Percentiles rank a stretch among this genome's conserved stretches.
These are phyloP conservation scores for Gracilaria vermiculophylla DNA, from an alignment of 23 red algal species.

Conservation along the genomic window DNA sequence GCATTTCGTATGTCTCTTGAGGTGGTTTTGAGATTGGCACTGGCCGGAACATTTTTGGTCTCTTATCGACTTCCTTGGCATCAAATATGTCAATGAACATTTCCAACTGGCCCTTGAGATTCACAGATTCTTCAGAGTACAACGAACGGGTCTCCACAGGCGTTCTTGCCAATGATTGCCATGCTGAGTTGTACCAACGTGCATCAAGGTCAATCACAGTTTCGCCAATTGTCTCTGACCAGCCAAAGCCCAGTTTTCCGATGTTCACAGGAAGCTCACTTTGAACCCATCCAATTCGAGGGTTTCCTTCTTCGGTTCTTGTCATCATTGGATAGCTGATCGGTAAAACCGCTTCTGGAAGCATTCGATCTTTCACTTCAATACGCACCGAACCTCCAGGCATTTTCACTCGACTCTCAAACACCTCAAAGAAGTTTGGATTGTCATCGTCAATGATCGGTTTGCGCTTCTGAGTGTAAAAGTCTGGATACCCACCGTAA, in stretches of 20 bases:
- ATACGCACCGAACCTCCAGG: slow-evolving; percentile 77
- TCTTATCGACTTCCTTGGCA: slow-evolving; percentile 69
- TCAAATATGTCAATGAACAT: slow-evolving; percentile 86
- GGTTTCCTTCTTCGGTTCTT: slow-evolving; percentile 34
- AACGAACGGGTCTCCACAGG: slow-evolving; percentile 85
- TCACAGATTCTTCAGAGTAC: slow-evolving; percentile 64
- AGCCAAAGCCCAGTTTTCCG: slow-evolving; percentile 74
- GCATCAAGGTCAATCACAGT: slow-evolving; percentile 86
- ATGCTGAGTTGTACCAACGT: slow-evolving; percentile 92
- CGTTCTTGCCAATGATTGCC: slow-evolving; percentile 60
- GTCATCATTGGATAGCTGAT: slow-evolving; percentile 65
- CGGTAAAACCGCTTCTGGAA: slow-evolving; percentile 71
- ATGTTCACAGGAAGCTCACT: slow-evolving; percentile 75
- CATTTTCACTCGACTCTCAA: slow-evolving; percentile 84
- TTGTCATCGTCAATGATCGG: slow-evolving; percentile 73
- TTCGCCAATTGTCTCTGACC: slow-evolving; percentile 85
- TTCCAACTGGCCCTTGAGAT: slow-evolving; percentile 84
- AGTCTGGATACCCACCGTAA: slow-evolving; percentile 83
- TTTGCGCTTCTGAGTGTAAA: slow-evolving; percentile 69
- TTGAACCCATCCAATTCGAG: slow-evolving; percentile 31
- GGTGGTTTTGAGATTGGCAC: slow-evolving; percentile 56
- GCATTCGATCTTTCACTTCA: slow-evolving; percentile 82
- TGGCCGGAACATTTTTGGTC: slow-evolving; percentile 60
- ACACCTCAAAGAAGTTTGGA: slow-evolving; percentile 88
- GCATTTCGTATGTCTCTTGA: slow-evolving; percentile 47